phyloP scores from a whole-genome alignment of 1,284 basidiomycete genomes.

The Golubevia pallescens region DNA sequence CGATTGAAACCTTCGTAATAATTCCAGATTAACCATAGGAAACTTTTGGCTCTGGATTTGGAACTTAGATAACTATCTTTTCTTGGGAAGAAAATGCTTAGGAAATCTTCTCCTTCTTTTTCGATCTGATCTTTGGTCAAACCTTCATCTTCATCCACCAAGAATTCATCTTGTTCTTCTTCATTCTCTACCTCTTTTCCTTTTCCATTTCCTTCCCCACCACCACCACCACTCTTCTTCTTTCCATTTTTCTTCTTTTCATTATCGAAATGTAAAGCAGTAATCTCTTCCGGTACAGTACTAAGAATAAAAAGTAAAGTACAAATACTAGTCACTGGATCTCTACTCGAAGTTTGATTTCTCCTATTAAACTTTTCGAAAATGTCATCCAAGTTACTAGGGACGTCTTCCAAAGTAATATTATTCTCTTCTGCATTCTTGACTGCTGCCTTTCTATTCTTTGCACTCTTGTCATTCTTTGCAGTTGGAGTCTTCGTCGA shows the following conservation, averaged over 20 bases:
- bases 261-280: constrained; percentile 42
- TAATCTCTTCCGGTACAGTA: constrained; percentile 40
- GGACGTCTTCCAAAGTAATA: neutral
- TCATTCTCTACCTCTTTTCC: neutral
- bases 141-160: neutral
- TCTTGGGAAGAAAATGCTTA: constrained; percentile 58
- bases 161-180: neutral
- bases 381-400: constrained; percentile 27
- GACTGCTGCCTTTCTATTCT: constrained; percentile 1
- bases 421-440: neutral
- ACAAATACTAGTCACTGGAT: constrained; percentile 49
- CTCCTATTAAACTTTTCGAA: constrained; percentile 22
- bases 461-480: constrained; percentile 11
- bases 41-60: constrained; percentile 39
- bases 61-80: constrained; percentile 38
- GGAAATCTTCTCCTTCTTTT: constrained; percentile 36
- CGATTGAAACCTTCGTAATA: constrained; percentile 53
- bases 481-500: constrained; percentile 5
- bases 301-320: constrained; percentile 56
- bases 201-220: neutral
- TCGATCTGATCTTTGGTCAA: neutral
- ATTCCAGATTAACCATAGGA: constrained; percentile 59
- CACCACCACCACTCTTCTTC: neutral
- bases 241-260: neutral
- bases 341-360: constrained; percentile 18